Evolutionary conservation across 768 basidiomycete species (phyloP).

Genomic region (Pleurotus eryngii): DNA sequence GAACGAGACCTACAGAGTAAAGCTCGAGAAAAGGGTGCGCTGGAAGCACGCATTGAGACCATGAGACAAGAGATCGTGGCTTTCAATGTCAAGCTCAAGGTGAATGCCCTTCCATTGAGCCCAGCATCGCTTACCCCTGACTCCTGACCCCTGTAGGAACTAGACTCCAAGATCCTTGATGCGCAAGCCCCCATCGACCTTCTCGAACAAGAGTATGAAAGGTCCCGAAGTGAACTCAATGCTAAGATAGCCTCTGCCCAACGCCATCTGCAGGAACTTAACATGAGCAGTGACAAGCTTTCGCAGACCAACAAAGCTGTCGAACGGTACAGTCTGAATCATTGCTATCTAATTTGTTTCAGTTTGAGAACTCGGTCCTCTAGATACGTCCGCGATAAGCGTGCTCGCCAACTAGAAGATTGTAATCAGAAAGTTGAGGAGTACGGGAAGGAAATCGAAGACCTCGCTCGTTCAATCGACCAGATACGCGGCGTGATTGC

Average conservation of each 20-base stretch:
- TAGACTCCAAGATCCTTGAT: slow-evolving; percentile 57
- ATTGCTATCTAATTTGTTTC: background rate
- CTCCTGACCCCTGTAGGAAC: slow-evolving; percentile 39
- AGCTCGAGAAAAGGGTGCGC: slow-evolving; percentile 52
- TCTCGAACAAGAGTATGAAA: slow-evolving; percentile 54
- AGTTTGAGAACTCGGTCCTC: background rate
- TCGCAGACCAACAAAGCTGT: slow-evolving; percentile 56
- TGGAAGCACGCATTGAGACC: slow-evolving; percentile 53
- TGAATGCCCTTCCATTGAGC: slow-evolving; percentile 18
- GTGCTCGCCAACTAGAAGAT: slow-evolving; percentile 56
- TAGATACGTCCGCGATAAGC: slow-evolving; percentile 75
- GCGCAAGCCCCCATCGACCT: slow-evolving; percentile 63
- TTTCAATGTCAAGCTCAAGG: slow-evolving; percentile 49
- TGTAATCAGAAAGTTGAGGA: slow-evolving; percentile 52
- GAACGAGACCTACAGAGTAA: slow-evolving; percentile 56
- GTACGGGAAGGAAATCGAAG: slow-evolving; percentile 33
- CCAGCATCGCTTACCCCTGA: background rate
- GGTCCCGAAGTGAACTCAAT: slow-evolving; percentile 46
- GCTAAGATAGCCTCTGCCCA: slow-evolving; percentile 51
- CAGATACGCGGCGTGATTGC: slow-evolving; percentile 40
- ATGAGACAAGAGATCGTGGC: slow-evolving; percentile 56
- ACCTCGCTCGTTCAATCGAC: slow-evolving; percentile 35
- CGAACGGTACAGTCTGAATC: slow-evolving; percentile 49
- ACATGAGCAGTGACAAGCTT: slow-evolving; percentile 60
- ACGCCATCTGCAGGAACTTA: slow-evolving; percentile 57